Base-by-base conservation (phyloP, 1,284 basidiomycete species). In the Ganoderma lucidum region DNA sequence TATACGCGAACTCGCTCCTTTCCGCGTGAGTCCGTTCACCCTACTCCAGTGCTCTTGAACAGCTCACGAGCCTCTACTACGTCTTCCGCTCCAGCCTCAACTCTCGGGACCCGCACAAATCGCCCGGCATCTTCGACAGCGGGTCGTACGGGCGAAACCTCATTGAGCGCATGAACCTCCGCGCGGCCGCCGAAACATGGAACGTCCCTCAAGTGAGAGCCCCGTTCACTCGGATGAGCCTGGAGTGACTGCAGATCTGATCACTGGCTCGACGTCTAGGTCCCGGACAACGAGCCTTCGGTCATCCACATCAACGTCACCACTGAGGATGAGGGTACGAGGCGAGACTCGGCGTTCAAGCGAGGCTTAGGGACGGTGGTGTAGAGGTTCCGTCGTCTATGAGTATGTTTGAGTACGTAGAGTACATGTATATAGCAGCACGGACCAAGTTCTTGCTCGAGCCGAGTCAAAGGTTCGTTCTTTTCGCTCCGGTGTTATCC, bases 121-220 rank as follows among this genome's bases (percentile, higher is more conserved):
- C 32, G 3, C 48, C 48, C 32, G 53, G 32, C 32, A 48, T 63
- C 62, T 51, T 51, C 48, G 62, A 63, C 32, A 23, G 44, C 30
- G 62, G 62, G 32, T 3, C 62, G 32, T 63, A 63, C 48, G 48
- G n/a, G 6, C 45, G 45, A 19, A 45, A 63, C 48, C 62, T 63
- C 19, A 51, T 63, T 35, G 30, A 45, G 48, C 62, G 62, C 62
- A 48, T 44, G 45, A 37, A 63, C 32, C 62, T 19, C 4, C 62
- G 62, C 15, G 48, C 62, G 6, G 62, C 62, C 9, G 48, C 44
- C 6, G 48, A 51, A 32, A 53, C 45, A 14, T 63, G 62, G 62
- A 63, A 63, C 48, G 62, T 39, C 10, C 62, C 62, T 4, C 62
- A 63, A 45, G 62, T 53, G 48, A 23, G 61, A 2, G 12, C 37